phyloP scores from a whole-genome alignment of 1,284 basidiomycete species.

The Sporisorium reilianum region DNA sequence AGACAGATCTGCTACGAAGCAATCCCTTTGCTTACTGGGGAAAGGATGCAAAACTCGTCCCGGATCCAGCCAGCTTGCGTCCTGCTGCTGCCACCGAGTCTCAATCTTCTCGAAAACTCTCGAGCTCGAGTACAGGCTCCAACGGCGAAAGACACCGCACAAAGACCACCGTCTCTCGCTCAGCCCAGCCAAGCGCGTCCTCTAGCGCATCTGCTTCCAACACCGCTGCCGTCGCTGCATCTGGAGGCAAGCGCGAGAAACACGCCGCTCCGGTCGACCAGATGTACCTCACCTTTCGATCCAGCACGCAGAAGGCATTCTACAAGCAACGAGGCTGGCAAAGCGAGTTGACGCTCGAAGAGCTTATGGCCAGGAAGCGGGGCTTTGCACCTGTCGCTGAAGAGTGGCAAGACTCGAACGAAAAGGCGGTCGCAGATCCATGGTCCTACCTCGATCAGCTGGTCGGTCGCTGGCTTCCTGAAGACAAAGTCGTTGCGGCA shows the following conservation, averaged over 20 bases:
- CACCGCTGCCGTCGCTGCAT: slow-evolving; percentile 11
- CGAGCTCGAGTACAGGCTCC: slow-evolving; percentile 19
- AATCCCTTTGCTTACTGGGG: slow-evolving; percentile 63
- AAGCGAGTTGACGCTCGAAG: slow-evolving; percentile 57
- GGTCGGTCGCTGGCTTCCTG: slow-evolving; percentile 58
- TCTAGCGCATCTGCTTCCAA: slow-evolving; percentile 15
- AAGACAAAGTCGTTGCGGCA: slow-evolving; percentile 3
- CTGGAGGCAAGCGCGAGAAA: slow-evolving; percentile 45
- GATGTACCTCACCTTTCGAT: slow-evolving; percentile 57
- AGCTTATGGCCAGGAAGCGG: slow-evolving; percentile 45
- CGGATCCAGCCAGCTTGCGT: slow-evolving; percentile 30
- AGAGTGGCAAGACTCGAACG: slow-evolving; percentile 34
- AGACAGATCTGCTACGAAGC: slow-evolving; percentile 59
- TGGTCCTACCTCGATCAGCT: slow-evolving; percentile 59
- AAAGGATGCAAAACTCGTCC: slow-evolving; percentile 43
- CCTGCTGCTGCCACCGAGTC: slow-evolving; percentile 11
- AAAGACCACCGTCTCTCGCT: slow-evolving; percentile 47
- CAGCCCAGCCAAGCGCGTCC: slow-evolving; percentile 19
- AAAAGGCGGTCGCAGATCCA: slow-evolving; percentile 42
- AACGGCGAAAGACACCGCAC: slow-evolving; percentile 31
- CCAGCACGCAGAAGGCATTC: slow-evolving; percentile 21
- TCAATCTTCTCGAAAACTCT: slow-evolving; percentile 20
- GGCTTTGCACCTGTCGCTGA: slow-evolving; percentile 29
- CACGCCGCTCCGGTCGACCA: slow-evolving; percentile 56
- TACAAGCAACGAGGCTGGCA: slow-evolving; percentile 48